Percentiles rank a stretch among this genome's conserved stretches.
These are phyloP conservation scores for Fraxinus xanthoxyloides DNA, from an alignment of 305 asterid genomes.

Conservation along the genomic window DNA sequence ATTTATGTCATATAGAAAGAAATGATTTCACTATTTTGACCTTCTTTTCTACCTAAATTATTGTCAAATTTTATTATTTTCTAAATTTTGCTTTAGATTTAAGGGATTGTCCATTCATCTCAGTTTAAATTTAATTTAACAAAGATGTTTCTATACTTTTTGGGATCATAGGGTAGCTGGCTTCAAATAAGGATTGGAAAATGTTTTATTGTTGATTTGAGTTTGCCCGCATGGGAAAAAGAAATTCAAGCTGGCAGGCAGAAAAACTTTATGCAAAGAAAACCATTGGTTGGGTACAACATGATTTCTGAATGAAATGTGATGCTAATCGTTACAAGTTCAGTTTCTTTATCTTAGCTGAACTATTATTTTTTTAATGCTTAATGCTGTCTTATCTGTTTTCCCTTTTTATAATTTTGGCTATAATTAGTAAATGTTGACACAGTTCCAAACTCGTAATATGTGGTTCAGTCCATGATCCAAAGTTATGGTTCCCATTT, in stretches of 20 bases:
- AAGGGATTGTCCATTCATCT: not conserved
- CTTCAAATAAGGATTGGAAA: not conserved
- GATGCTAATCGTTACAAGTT: not conserved
- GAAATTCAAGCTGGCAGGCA: not conserved
- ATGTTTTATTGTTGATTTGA: not conserved
- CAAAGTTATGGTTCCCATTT: not conserved
- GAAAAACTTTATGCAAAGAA: not conserved
- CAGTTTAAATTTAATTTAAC: not conserved
- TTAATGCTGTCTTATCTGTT: not conserved
- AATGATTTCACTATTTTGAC: not conserved
- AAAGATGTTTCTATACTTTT: not conserved
- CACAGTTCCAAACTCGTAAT: not conserved
- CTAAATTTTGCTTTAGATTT: not conserved
- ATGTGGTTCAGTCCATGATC: not conserved
- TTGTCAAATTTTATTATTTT: not conserved
- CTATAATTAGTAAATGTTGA: not conserved
- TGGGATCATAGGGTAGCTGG: not conserved
- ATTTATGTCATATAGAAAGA: not conserved
- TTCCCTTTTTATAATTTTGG: not conserved
- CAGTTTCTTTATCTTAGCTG: not conserved
- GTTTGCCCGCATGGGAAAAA: not conserved
- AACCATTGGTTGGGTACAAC: not conserved
- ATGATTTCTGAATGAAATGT: not conserved
- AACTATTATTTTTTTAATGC: not conserved
- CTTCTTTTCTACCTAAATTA: not conserved